A percentile compares a stretch with the other conserved stretches of the same genome.
phyloP scores from a whole-genome alignment of 805 yeast genomes.

The Ascoidea tarda region DNA sequence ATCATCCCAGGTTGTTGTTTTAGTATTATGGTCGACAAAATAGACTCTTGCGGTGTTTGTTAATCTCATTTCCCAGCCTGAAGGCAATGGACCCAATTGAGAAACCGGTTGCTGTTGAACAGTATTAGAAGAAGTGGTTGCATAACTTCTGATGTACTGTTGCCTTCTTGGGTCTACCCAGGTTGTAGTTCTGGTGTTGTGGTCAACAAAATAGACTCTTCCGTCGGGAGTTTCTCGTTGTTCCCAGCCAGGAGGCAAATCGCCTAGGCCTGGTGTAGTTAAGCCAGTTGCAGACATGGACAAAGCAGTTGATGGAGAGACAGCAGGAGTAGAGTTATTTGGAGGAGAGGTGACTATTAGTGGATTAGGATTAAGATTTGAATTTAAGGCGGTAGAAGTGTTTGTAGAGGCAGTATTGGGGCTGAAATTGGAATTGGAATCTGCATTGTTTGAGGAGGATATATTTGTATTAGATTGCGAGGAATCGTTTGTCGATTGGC shows the following conservation, averaged over 20 bases:
- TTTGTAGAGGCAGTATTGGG: constrained; percentile 23
- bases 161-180: constrained; percentile 99
- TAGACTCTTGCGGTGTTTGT: constrained; percentile 98
- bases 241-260: constrained; percentile 98
- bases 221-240: constrained; percentile 97
- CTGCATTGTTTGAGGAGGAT: constrained; percentile 20
- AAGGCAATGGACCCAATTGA: constrained; percentile 93
- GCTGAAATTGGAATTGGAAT: constrained; percentile 35
- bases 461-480: constrained; percentile 15
- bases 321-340: constrained; percentile 20
- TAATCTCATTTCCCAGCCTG: constrained; percentile 99
- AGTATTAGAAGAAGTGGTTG: constrained; percentile 59
- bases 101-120: constrained; percentile 97
- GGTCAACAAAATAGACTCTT: constrained; percentile 95
- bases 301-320: constrained; percentile 42
- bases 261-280: constrained; percentile 93
- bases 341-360: too few species aligned
- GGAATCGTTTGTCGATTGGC: constrained; percentile 23
- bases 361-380: constrained; percentile 11
- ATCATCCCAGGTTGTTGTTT: constrained; percentile 99
- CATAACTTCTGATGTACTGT: constrained; percentile 92
- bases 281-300: constrained; percentile 62
- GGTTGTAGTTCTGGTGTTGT: constrained; percentile 97
- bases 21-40: constrained; percentile 97
- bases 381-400: constrained; percentile 24